Conservation (phyloP, 75 land plant species). For the Picea sitchensis region DNA sequence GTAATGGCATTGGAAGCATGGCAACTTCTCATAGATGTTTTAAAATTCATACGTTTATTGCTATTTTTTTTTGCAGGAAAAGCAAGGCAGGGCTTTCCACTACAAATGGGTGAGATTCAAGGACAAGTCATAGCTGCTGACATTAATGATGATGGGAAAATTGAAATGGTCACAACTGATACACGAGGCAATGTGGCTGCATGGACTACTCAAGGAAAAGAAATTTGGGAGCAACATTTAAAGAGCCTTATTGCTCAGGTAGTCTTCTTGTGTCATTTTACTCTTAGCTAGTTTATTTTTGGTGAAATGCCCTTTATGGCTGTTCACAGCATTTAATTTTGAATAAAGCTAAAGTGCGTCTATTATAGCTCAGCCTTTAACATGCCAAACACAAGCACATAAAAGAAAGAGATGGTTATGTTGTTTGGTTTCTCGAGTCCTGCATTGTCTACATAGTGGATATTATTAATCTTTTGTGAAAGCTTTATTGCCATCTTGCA, state of each 20-base stretch:
- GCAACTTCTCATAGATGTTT: neutral
- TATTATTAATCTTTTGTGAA: no score
- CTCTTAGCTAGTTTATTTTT: neutral
- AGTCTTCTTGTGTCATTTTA: neutral
- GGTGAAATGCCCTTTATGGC: neutral
- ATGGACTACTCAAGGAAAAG: slow-evolving; percentile 78
- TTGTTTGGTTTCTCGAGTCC: no score
- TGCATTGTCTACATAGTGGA: no score
- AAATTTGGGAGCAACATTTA: slow-evolving; percentile 86
- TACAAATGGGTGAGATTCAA: slow-evolving; percentile 98
- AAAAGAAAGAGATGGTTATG: no score
- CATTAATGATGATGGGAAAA: slow-evolving; percentile 97
- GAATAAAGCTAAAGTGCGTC: neutral
- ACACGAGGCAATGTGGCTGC: slow-evolving; percentile 98
- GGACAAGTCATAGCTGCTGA: slow-evolving; percentile 90
- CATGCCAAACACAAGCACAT: no score
- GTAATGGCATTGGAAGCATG: neutral
- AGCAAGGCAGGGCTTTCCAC: slow-evolving; percentile 76
- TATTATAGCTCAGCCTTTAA: no score
- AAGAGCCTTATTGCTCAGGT: slow-evolving; percentile 94
- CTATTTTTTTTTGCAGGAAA: slow-evolving; percentile 52
- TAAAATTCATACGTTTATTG: neutral
- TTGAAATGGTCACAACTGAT: slow-evolving; percentile 89
- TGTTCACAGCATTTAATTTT: neutral
- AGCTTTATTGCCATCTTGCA: no score